phyloP scores from a whole-genome alignment of 225 moss, liverwort and hornwort genomes.

The Marchantia polymorpha region DNA sequence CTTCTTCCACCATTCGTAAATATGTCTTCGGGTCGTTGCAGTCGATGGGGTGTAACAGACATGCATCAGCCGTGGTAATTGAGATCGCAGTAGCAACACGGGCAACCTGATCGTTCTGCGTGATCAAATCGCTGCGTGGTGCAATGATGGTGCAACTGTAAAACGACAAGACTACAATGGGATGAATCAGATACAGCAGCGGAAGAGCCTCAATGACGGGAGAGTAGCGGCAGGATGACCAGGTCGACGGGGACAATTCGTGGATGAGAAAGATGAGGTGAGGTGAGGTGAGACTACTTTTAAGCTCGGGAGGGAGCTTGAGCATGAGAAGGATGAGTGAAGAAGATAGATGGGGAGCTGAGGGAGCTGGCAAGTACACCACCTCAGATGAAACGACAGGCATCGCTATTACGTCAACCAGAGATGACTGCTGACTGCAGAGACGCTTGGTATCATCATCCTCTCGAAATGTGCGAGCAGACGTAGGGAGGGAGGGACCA shows the following conservation, averaged over 20 bases:
- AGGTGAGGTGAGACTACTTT: too few species aligned
- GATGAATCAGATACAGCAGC: not conserved
- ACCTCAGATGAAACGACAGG: not conserved
- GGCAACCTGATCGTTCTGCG: not conserved
- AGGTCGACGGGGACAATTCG: not conserved
- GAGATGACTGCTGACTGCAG: not conserved
- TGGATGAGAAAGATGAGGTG: too few species aligned
- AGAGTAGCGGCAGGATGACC: not conserved
- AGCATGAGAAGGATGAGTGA: not conserved
- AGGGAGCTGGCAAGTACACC: not conserved
- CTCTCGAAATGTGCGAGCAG: not conserved
- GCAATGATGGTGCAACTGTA: not conserved
- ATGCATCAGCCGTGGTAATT: not conserved
- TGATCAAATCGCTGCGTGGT: not conserved
- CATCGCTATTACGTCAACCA: not conserved
- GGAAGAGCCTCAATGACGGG: not conserved
- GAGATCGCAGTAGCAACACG: not conserved
- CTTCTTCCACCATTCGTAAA: slow-evolving; percentile 59
- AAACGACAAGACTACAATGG: not conserved
- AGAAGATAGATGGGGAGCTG: not conserved
- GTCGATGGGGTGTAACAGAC: not conserved
- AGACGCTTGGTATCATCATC: not conserved
- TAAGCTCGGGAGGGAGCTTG: too few species aligned
- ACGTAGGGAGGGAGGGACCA: not conserved
- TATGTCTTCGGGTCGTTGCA: not conserved